Conservation (phyloP, 345 rosid genomes). For the Citrus glauca region DNA sequence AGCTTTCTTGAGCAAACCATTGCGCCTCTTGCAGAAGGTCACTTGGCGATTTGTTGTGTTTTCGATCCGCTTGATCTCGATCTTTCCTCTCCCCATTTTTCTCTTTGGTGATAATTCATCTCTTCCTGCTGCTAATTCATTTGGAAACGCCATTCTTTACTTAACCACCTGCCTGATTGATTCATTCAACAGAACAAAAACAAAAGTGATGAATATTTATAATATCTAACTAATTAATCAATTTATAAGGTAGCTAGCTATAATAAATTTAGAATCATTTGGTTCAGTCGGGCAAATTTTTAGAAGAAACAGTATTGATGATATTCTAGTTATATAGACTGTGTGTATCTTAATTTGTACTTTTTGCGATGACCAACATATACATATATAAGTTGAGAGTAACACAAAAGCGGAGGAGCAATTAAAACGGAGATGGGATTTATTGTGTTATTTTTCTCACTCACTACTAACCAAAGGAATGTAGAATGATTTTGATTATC, state of each 20-base stretch:
- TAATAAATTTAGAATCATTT: too few relatives aligned
- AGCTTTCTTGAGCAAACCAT: slow-evolving; percentile 93
- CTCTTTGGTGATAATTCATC: slow-evolving; percentile 54
- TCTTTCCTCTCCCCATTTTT: slow-evolving; percentile 93
- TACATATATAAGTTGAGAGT: neutral
- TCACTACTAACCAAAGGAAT: slow-evolving; percentile 19
- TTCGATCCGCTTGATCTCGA: slow-evolving; percentile 99
- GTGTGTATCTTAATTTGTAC: neutral
- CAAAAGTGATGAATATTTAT: neutral
- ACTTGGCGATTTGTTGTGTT: slow-evolving; percentile 98
- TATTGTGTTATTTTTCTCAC: slow-evolving; percentile 29
- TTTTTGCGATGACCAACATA: neutral
- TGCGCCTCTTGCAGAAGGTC: slow-evolving; percentile 94
- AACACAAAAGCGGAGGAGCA: slow-evolving; percentile 45
- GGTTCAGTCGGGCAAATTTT: neutral
- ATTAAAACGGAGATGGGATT: slow-evolving; percentile 13
- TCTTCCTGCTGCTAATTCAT: slow-evolving; percentile 20
- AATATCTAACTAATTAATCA: too few relatives aligned
- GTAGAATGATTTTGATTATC: neutral
- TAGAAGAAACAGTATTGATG: neutral
- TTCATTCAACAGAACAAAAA: too few relatives aligned
- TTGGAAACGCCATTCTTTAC: slow-evolving; percentile 31
- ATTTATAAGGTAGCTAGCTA: too few relatives aligned
- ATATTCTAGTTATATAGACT: neutral
- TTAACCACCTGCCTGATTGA: too few relatives aligned